Evolutionary conservation across 2,329 filamentous ascomycete species (phyloP).

Genomic region (Cladosporium sp.): DNA sequence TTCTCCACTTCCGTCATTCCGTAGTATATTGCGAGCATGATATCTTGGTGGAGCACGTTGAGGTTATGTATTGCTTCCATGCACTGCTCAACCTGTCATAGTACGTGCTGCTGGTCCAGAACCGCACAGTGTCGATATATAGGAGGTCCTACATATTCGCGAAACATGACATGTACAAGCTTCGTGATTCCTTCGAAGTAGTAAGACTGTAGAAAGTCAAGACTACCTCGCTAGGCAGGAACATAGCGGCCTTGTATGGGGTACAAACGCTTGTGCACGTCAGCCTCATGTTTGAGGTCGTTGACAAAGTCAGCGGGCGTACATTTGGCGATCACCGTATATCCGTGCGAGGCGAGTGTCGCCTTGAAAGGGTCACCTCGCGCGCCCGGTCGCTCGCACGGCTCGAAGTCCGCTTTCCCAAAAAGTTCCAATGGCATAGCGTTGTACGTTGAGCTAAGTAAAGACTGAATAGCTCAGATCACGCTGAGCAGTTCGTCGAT

Average conservation of each 20-base stretch:
- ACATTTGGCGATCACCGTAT: conserved; percentile 5
- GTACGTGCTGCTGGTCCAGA: not conserved
- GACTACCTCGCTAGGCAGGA: not conserved
- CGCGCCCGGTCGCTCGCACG: conserved; percentile 2
- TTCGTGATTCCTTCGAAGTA: not conserved
- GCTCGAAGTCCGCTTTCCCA: not conserved
- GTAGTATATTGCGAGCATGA: not conserved
- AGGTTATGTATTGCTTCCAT: not conserved
- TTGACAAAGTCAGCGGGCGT: not conserved
- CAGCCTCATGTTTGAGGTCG: not conserved
- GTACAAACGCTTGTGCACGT: not conserved
- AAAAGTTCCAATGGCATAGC: too few relatives aligned
- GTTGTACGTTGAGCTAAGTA: too few relatives aligned
- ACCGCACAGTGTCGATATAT: not conserved
- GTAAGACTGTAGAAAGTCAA: not conserved
- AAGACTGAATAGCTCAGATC: too few relatives aligned
- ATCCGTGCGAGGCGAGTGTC: conserved; percentile 8
- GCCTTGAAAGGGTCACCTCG: conserved; percentile 4
- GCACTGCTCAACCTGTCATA: not conserved
- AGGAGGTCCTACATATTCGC: not conserved
- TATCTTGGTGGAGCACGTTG: not conserved
- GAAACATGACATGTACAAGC: conserved; percentile 10
- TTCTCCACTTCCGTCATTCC: not conserved
- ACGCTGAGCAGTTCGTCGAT: too few relatives aligned
- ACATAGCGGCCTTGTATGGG: not conserved